phyloP scores from a whole-genome alignment of 2,329 filamentous ascomycete species.

The Torrubiella hemipterigena region DNA sequence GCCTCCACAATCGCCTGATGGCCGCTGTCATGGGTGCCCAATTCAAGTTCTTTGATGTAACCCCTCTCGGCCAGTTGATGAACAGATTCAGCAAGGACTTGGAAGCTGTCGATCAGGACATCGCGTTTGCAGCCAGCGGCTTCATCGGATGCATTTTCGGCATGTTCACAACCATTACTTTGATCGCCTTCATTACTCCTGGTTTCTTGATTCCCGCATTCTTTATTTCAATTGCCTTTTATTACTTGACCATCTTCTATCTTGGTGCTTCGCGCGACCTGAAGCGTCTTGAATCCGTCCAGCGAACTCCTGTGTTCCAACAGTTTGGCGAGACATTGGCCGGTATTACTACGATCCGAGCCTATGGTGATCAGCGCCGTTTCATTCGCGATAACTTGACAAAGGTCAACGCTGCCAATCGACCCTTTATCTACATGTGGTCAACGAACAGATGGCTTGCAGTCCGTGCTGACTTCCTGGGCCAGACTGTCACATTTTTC shows the following conservation, averaged over 20 bases:
- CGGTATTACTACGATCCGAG: constrained; percentile 92
- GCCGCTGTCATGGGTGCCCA: constrained; percentile 72
- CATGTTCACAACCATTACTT: constrained; percentile 70
- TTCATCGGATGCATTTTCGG: constrained; percentile 52
- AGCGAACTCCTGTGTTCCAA: constrained; percentile 90
- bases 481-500: constrained; percentile 86
- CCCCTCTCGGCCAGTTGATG: constrained; percentile 90
- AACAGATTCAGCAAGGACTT: constrained; percentile 98
- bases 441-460: constrained; percentile 94
- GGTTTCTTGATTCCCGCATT: constrained; percentile 77
- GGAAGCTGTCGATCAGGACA: constrained; percentile 88
- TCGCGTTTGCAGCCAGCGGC: constrained; percentile 79
- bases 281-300: constrained; percentile 87
- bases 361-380: constrained; percentile 84
- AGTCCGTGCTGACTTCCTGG: constrained; percentile 80
- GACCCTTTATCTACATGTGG: constrained; percentile 95
- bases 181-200: constrained; percentile 84
- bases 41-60: constrained; percentile 97
- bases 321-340: constrained; percentile 94
- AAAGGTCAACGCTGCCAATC: constrained; percentile 80
- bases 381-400: constrained; percentile 86
- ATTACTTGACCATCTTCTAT: constrained; percentile 76
- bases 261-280: constrained; percentile 86
- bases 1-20: constrained; percentile 71
- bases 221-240: constrained; percentile 76